Percentiles rank a stretch among this genome's conserved stretches.
phyloP scores from a whole-genome alignment of 257 asterid genomes.

The Scutellaria baicalensis region DNA sequence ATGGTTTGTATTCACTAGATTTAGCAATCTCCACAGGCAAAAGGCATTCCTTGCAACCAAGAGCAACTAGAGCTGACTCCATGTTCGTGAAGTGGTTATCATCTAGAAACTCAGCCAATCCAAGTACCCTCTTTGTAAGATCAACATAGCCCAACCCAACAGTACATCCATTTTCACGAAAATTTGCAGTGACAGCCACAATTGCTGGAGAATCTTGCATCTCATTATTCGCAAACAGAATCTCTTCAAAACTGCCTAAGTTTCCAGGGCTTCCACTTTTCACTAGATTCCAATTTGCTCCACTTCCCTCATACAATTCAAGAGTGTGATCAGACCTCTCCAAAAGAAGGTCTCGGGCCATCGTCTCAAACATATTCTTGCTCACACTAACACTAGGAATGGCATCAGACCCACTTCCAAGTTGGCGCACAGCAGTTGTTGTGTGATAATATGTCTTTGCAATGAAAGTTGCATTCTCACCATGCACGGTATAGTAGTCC shows the following conservation, averaged over 20 bases:
- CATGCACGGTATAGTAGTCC: constrained; percentile 92
- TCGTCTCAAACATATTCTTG: constrained; percentile 79
- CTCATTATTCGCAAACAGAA: constrained; percentile 87
- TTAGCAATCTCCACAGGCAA: constrained; percentile 60
- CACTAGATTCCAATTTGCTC: constrained; percentile 76
- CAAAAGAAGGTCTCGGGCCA: constrained; percentile 77
- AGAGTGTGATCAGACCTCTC: constrained; percentile 91
- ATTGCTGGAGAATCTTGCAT: constrained; percentile 92
- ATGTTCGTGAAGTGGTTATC: constrained; percentile 88
- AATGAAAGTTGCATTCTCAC: constrained; percentile 78
- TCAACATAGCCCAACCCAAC: constrained; percentile 84
- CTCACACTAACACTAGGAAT: constrained; percentile 84
- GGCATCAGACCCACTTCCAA: constrained; percentile 78
- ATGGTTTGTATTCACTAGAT: constrained; percentile 56
- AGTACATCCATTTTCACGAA: constrained; percentile 68
- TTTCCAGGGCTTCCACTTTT: constrained; percentile 92
- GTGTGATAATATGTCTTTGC: constrained; percentile 91
- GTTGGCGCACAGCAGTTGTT: constrained; percentile 86
- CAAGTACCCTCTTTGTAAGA: constrained; percentile 71
- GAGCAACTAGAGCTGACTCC: constrained; percentile 92
- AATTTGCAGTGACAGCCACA: constrained; percentile 55
- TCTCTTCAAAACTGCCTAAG: constrained; percentile 83
- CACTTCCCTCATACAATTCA: constrained; percentile 80
- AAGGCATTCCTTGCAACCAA: constrained; percentile 96
- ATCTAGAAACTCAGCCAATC: constrained; percentile 86